Evolutionary conservation across 495 filamentous ascomycete genomes (phyloP), one percentile per base, ranked within the genome.

Genomic region (Lasiosphaeria hispida): DNA sequence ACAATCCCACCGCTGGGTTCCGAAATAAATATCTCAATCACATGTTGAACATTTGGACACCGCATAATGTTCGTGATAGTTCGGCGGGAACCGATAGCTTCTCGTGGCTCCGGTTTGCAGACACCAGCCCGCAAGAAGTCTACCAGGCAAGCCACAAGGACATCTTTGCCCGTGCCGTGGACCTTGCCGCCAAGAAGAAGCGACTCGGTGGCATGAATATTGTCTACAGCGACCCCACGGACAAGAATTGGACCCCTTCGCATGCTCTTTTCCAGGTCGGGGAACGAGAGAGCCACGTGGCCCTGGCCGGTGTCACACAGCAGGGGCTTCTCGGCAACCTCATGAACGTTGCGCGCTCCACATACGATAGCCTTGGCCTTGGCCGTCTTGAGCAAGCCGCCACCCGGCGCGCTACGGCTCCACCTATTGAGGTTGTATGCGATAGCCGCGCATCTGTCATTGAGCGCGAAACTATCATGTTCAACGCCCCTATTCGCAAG

Each of bases 41-140:
- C 43, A 68, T 91, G 63, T 83, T 96, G 81, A 97, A 93, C 65
- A 86, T 99, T 51, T 97, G 91, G 87, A 83, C 84, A 3, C 85
- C 90, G 0, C 84, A 92, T 48, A 84, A 96, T 61, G 83, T 96
- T 42, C 78, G 77, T n/a, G 73, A 83, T 48, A 78, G 77, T 55
- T 66, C 77, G 6, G 71, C 77, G 15, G 78, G 81, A 0, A 75
- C 79, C 43, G 81, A 80, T 8, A 82, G 85, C 14, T 99, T 97
- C 73, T 91, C 92, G 0, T 99, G 92, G 87, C 77, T 97, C 48
- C 88, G 90, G 11, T 96, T 97, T 63, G 84, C 86, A 13, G 89
- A 96, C 66, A 78, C 80, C 1, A 96, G 91, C 49, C 76, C 84
- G 9, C 77, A 80, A 34, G 92, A 97, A 62, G 86, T 84, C 14